Conservation (phyloP, 805 yeast species). For the Yamadazyma ubonensis region DNA sequence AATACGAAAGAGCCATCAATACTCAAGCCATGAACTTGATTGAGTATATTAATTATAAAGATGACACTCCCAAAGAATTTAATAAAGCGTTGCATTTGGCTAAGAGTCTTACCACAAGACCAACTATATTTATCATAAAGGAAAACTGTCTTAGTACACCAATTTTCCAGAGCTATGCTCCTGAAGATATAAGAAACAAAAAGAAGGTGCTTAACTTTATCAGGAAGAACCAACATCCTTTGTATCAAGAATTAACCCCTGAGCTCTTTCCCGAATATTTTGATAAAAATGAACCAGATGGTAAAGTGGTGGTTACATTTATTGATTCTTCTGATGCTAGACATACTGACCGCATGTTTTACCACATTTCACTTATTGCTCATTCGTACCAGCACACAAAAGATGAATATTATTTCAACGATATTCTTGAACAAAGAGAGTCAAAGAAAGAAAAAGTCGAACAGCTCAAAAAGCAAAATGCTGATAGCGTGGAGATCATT, state of each 20-base stretch:
- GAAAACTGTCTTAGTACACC: conserved; percentile 53
- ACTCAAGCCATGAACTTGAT: conserved; percentile 42
- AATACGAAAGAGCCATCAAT: conserved; percentile 37
- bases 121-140: conserved; percentile 61
- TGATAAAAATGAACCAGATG: conserved; percentile 22
- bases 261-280: conserved; percentile 36
- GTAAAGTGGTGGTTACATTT: conserved; percentile 51
- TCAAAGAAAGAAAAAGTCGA: conserved; percentile 46
- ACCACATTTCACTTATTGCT: conserved; percentile 43
- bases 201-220: conserved; percentile 52
- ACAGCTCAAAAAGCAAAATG: conserved; percentile 38
- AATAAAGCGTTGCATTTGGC: conserved; percentile 49
- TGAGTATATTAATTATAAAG: conserved; percentile 45
- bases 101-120: conserved; percentile 56
- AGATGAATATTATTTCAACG: conserved; percentile 39
- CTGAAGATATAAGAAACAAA: conserved; percentile 59
- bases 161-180: conserved; percentile 59
- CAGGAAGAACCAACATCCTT: conserved; percentile 48
- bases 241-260: conserved; percentile 51
- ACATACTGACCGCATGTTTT: conserved; percentile 31
- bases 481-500: conserved; percentile 43
- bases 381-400: conserved; percentile 50
- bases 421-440: conserved; percentile 24
- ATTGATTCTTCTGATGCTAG: conserved; percentile 40
- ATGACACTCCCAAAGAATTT: conserved; percentile 31